Evolutionary conservation across 2,329 filamentous ascomycete species (phyloP).

Genomic region (Camptophora hylomeconis): DNA sequence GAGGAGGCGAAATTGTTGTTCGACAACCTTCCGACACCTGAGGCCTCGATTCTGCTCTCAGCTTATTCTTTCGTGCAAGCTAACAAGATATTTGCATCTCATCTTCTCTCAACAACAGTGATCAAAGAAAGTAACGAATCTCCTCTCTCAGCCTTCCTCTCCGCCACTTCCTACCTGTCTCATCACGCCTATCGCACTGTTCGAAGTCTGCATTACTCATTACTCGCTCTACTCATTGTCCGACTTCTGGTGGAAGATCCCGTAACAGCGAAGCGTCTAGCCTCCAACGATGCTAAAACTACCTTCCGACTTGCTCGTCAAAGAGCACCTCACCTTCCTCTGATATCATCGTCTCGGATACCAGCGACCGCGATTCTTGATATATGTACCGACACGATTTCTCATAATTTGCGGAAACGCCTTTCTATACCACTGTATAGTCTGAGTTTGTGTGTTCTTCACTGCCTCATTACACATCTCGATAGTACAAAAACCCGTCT

Average conservation of each 20-base stretch:
- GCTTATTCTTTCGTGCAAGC: slow-evolving; percentile 89
- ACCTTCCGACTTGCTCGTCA: slow-evolving; percentile 78
- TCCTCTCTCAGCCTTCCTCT: slow-evolving; percentile 71
- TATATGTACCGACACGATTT: slow-evolving; percentile 77
- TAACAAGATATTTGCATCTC: slow-evolving; percentile 90
- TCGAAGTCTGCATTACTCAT: slow-evolving; percentile 68
- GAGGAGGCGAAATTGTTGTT: slow-evolving; percentile 78
- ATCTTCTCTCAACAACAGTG: slow-evolving; percentile 48
- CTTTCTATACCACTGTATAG: slow-evolving; percentile 77
- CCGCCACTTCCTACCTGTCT: slow-evolving; percentile 79
- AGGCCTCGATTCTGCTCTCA: slow-evolving; percentile 68
- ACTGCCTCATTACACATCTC: slow-evolving; percentile 72
- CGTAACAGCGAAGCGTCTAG: slow-evolving; percentile 68
- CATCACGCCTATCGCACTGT: slow-evolving; percentile 81
- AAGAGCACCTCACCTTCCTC: slow-evolving; percentile 69
- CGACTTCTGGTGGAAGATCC: slow-evolving; percentile 80
- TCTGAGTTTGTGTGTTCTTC: slow-evolving; percentile 65
- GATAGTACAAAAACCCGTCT: slow-evolving; percentile 71
- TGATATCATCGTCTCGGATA: slow-evolving; percentile 58
- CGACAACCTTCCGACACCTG: slow-evolving; percentile 61
- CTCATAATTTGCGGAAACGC: slow-evolving; percentile 78
- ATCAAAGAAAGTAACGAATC: slow-evolving; percentile 49
- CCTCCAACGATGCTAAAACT: slow-evolving; percentile 61
- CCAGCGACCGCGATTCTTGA: slow-evolving; percentile 69
- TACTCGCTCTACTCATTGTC: slow-evolving; percentile 72